phyloP scores from a whole-genome alignment of 768 basidiomycete genomes.

The Sarcodon aspratus region DNA sequence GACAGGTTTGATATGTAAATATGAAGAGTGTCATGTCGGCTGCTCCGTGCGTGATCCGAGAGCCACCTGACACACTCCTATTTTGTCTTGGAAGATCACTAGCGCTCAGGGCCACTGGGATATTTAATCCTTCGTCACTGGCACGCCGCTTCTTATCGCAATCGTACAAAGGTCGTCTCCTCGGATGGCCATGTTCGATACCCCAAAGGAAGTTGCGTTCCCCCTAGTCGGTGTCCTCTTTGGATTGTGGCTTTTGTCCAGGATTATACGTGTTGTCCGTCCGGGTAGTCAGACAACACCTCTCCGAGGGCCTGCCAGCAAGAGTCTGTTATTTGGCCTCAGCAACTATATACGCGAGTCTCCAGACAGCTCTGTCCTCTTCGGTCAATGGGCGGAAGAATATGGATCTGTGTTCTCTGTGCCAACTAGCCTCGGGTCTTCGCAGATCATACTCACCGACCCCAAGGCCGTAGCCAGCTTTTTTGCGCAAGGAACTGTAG shows the following conservation, averaged over 20 bases:
- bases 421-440: conserved; percentile 14
- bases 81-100: no score
- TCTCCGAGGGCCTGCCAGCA: conserved; percentile 30
- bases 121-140: no score
- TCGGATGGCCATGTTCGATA: no score
- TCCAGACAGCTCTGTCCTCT: conserved; percentile 20
- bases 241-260: conserved; percentile 11
- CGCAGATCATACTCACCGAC: conserved; percentile 12
- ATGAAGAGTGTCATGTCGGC: no score
- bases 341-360: conserved; percentile 16
- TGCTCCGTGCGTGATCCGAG: no score
- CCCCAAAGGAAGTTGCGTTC: no score
- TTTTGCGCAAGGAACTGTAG: no score
- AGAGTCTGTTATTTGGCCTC: conserved; percentile 31
- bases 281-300: conserved; percentile 17
- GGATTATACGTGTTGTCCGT: conserved; percentile 6
- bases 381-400: conserved; percentile 33
- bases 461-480: conserved; percentile 37
- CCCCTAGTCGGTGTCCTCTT: neutral
- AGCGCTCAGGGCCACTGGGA: no score
- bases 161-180: no score
- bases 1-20: no score
- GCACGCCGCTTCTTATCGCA: no score
- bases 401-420: conserved; percentile 36
- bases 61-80: no score